Conservation (phyloP, 2,329 filamentous ascomycete genomes). For the Colletotrichum godetiae region DNA sequence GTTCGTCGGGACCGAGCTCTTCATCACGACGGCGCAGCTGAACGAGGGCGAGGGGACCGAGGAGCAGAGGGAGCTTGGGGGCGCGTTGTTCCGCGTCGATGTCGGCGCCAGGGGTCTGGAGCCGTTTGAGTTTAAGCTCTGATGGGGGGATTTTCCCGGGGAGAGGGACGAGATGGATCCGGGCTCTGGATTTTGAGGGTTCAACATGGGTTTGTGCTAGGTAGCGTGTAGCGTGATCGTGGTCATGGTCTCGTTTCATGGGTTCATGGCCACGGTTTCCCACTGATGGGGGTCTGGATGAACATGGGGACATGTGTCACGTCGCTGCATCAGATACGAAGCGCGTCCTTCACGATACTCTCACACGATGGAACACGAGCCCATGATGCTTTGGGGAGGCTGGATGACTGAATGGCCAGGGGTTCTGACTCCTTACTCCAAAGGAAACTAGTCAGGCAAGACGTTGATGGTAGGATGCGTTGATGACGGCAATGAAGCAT, state of each 20-base stretch:
- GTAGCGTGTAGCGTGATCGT: not conserved
- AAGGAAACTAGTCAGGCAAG: not conserved
- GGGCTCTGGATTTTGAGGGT: not conserved
- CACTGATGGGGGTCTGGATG: not conserved
- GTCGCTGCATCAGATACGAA: not conserved
- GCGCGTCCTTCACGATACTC: not conserved
- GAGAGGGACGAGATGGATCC: not conserved
- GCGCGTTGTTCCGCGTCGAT: slow-evolving; percentile 80
- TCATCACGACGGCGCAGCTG: slow-evolving; percentile 81
- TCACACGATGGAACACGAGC: not conserved
- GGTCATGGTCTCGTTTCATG: too few species aligned
- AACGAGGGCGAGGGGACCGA: slow-evolving; percentile 72
- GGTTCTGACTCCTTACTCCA: not conserved
- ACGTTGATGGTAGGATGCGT: not conserved
- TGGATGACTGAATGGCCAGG: too few species aligned
- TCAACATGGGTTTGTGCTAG: not conserved
- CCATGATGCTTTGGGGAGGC: not conserved
- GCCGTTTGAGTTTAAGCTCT: slow-evolving; percentile 72
- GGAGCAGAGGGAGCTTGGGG: slow-evolving; percentile 70
- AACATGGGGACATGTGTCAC: not conserved
- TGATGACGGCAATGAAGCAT: slow-evolving; percentile 9
- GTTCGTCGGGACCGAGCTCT: slow-evolving; percentile 80
- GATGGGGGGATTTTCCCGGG: not conserved
- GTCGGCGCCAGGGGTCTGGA: slow-evolving; percentile 77
- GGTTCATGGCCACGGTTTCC: not conserved